Conservation (phyloP, 345 rosid species). For the Corchorus capsularis region DNA sequence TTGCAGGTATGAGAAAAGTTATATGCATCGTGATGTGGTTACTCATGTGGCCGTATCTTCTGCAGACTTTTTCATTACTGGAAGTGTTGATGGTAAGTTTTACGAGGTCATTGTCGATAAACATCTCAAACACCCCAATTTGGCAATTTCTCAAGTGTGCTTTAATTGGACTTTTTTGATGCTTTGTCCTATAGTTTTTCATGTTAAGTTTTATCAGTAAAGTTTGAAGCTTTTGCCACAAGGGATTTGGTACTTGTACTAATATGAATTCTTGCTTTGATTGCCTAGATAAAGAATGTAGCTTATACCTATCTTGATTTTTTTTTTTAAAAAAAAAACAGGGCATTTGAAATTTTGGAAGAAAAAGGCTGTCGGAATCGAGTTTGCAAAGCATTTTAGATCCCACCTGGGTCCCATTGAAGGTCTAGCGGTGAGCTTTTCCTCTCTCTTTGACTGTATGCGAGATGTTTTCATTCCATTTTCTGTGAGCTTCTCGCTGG, state of each 20-base stretch:
- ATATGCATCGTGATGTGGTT: slow-evolving; percentile 97
- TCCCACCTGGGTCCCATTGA: slow-evolving; percentile 95
- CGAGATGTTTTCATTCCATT: background rate
- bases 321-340: slow-evolving; percentile 31
- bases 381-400: slow-evolving; percentile 97
- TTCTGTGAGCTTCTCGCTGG: slow-evolving; percentile 22
- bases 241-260: background rate
- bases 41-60: slow-evolving; percentile 91
- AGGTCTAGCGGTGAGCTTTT: slow-evolving; percentile 80
- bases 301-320: background rate
- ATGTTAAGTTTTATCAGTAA: background rate
- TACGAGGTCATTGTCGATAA: slow-evolving; percentile 5
- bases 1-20: slow-evolving; percentile 92
- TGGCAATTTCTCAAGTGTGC: background rate
- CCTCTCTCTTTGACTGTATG: background rate
- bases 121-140: background rate
- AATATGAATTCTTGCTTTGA: background rate
- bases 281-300: background rate
- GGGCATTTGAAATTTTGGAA: slow-evolving; percentile 99
- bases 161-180: background rate
- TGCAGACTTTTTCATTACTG: slow-evolving; percentile 91
- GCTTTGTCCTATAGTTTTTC: background rate
- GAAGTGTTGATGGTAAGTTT: slow-evolving; percentile 81
- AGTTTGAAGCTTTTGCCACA: background rate
- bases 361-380: slow-evolving; percentile 80